Evolutionary conservation across 441 rosid genomes (phyloP), one percentile per base, ranked within the genome.

Genomic region (Geranium incanum): DNA sequence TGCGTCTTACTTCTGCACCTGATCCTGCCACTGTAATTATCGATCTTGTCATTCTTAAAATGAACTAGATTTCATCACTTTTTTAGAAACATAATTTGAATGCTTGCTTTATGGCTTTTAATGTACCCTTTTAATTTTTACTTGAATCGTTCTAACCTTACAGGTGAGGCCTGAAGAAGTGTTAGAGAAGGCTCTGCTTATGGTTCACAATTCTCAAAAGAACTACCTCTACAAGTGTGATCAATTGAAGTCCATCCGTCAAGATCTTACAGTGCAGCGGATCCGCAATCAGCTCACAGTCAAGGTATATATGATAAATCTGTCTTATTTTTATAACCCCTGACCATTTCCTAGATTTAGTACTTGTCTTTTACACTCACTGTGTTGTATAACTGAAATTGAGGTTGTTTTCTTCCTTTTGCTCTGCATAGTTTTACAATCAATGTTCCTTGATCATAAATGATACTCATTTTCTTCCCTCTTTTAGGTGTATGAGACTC

Each of bases 81-180:
- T 60, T 67, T 66, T 41, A 66, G 8, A 69, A 52, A 43, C 36
- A 16, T 36, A 21, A 19, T 13, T 36, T 62, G 33, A 55, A 3
- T 13, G 67, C n/a, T 70, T 13, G 50, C 71, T 70, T 13, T 45
- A 28, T 60, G 33, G 55, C 23, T 72, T 39, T 57, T 41, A 33
- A 57, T 76, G 55, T 52, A 36, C 66, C 45, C 16, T 37, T 36
- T 66, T 64, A 9, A 28, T 9, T 70, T 70, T 74, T 67, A 37
- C 19, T 6, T 18, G 18, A 9, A 45, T 45, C 11, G 13, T 63
- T 74, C 9, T n/a, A 71, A 67, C 68, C 71, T 72, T 78, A 76
- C 87, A 95, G 98, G 99, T 95, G 70, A 89, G 99, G 74, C 97
- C 99, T 74, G 99, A 89, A 85, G 98, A 91, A 72, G 95, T 93